Conservation (phyloP, 2,329 filamentous ascomycete species). For the Alternaria sp. region DNA sequence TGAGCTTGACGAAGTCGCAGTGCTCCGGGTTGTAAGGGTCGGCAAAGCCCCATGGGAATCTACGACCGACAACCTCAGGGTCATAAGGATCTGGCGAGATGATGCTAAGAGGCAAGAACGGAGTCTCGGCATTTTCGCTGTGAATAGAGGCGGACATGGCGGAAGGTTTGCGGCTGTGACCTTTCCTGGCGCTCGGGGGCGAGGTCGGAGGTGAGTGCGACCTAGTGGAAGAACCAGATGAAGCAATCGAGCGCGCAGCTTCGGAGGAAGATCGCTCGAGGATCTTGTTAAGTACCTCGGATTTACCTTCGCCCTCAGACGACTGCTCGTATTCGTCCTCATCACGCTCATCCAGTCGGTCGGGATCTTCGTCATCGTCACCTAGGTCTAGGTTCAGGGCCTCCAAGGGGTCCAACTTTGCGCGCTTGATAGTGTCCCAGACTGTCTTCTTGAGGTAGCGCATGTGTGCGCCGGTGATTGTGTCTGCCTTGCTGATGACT, state of each 20-base stretch:
- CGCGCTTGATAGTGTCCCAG: conserved; percentile 85
- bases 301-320: conserved; percentile 44
- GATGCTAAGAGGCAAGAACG: conserved; percentile 87
- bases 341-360: conserved; percentile 60
- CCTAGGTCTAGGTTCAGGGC: conserved; percentile 83
- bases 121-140: conserved; percentile 57
- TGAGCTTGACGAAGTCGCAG: conserved; percentile 91
- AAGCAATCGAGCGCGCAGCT: conserved; percentile 43
- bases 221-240: conserved; percentile 42
- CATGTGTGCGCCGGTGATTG: conserved; percentile 96
- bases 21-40: conserved; percentile 91
- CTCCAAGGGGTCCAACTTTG: conserved; percentile 87
- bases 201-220: conserved; percentile 47
- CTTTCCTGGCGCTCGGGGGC: conserved; percentile 42
- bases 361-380: conserved; percentile 67
- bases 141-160: conserved; percentile 51
- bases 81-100: conserved; percentile 95
- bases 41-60: conserved; percentile 96
- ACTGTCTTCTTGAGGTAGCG: conserved; percentile 88
- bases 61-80: conserved; percentile 78
- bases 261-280: conserved; percentile 51
- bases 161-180: conserved; percentile 53
- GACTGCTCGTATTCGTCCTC: conserved; percentile 57
- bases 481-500: conserved; percentile 95
- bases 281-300: conserved; percentile 50